A percentile compares a stretch with the other conserved stretches of the same genome.
Conservation (phyloP, 176 grass and related monocot genomes). For the Guadua angustifolia region DNA sequence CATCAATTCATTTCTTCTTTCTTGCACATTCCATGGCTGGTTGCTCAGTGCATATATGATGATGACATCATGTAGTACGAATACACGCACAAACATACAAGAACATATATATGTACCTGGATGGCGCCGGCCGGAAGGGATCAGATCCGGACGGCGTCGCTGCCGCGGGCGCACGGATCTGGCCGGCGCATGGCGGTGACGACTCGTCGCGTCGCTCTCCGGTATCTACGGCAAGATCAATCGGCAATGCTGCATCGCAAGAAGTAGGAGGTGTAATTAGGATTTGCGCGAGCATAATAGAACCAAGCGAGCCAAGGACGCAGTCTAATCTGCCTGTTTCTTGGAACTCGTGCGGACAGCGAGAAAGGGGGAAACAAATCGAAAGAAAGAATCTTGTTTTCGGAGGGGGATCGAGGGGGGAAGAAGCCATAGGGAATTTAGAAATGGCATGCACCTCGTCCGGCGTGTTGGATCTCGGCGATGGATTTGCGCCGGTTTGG, state of each 20-base stretch:
- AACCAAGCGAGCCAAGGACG: neutral
- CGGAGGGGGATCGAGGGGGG: neutral
- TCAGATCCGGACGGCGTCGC: constrained; percentile 40
- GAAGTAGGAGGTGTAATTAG: neutral
- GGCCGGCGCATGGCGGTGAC: neutral
- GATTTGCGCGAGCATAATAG: neutral
- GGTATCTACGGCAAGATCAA: constrained; percentile 13
- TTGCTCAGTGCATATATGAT: neutral
- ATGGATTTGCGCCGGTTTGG: constrained; percentile 63
- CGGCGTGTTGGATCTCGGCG: constrained; percentile 56
- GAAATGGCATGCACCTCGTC: constrained; percentile 43
- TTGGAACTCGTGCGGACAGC: neutral
- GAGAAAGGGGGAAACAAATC: neutral
- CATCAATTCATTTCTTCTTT: neutral
- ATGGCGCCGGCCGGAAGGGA: neutral
- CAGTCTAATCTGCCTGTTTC: neutral
- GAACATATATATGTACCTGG: neutral
- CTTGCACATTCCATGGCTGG: neutral
- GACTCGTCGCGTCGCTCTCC: constrained; percentile 3
- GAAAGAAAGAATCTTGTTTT: neutral
- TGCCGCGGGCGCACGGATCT: constrained; percentile 2
- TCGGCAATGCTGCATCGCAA: constrained; percentile 29
- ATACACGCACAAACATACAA: neutral
- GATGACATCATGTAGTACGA: neutral
- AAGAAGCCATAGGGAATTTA: constrained; percentile 1